Base-by-base conservation (phyloP, 192 early-diverging fungal species). In the Paraglomus occultum region DNA sequence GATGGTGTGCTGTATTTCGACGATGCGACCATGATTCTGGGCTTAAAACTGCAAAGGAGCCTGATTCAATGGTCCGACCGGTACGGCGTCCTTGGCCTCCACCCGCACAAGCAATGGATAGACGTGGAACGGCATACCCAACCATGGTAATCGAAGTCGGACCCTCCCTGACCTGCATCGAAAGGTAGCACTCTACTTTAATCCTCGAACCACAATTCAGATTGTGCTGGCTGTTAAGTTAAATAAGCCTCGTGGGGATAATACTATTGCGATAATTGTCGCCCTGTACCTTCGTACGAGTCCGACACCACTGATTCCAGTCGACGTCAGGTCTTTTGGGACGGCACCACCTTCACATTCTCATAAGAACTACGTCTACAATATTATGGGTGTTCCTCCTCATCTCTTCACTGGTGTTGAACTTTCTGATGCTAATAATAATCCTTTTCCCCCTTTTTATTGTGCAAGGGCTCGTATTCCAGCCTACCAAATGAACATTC, bases 131-230 rank as follows among this genome's bases (percentile, higher is more conserved):
- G 4, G 54, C 22, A 31, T 57, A 57, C 22, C 54, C 54, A 22
- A 57, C 54, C 11, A 57, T 57, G 54, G 40, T 57, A 11, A 31
- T 57, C 12, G 54, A 57, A 57, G 22, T 57, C 40, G 54, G 22
- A 57, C 23, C 14, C 22, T 57, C 40, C 20, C 54, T 20, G 54
- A 31, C 18, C 22, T 57, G 6, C 22, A 57, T 57, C 4, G 22
- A 57, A 57, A 57, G 40, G 18, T 57, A 57, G 54, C 54, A 11
- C 54, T 57, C 9, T 57, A 23, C 18, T 57, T 57, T 57, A 39
- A 22, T 57, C 54, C 5, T 14, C 54, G 12, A 31, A 57, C 54
- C 5, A 31, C 54, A 6, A 57, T 57, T 14, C 54, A 57, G 14
- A 57, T 57, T 20, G 54, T 31, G 18, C 18, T 57, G 12, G 9